phyloP scores from a whole-genome alignment of 192 early-diverging fungal species.

The Linderina pennispora region DNA sequence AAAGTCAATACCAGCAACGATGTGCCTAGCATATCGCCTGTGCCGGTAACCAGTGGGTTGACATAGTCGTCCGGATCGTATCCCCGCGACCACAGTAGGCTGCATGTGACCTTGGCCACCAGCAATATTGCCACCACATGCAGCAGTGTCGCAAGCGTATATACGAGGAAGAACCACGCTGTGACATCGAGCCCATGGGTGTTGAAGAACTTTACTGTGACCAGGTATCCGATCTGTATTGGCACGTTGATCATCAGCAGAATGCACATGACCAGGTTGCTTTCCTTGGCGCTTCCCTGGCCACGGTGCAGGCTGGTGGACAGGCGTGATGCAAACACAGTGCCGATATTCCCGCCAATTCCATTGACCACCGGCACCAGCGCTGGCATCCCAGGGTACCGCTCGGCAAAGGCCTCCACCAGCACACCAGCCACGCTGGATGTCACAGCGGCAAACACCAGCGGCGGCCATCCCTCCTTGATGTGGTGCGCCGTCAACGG shows the following conservation, averaged over 20 bases:
- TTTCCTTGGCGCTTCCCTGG: constrained; percentile 39
- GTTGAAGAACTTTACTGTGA: constrained; percentile 44
- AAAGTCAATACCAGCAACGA: constrained; percentile 50
- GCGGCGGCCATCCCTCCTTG: constrained; percentile 66
- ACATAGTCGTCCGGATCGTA: constrained; percentile 76
- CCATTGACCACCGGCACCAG: constrained; percentile 48
- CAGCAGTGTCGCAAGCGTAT: constrained; percentile 51
- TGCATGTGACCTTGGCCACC: constrained; percentile 53
- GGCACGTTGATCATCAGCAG: constrained; percentile 66
- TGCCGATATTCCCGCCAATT: constrained; percentile 71
- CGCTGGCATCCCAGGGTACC: constrained; percentile 32
- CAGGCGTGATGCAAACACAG: constrained; percentile 70
- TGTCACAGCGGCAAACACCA: constrained; percentile 69
- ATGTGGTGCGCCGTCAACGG: constrained; percentile 59
- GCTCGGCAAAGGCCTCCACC: constrained; percentile 21
- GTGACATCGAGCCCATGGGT: constrained; percentile 41
- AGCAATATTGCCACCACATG: constrained; percentile 51
- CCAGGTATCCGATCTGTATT: constrained; percentile 57
- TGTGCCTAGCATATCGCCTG: constrained; percentile 66
- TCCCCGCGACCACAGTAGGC: constrained; percentile 55
- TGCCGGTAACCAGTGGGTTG: constrained; percentile 52
- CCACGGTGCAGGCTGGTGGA: constrained; percentile 64
- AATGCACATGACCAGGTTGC: constrained; percentile 48
- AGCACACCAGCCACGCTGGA: constrained; percentile 49
- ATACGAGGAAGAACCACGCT: constrained; percentile 43